These are phyloP conservation scores for Colletotrichum incanum DNA, from an alignment of 2,329 filamentous ascomycete genomes.

Conservation along the genomic window DNA sequence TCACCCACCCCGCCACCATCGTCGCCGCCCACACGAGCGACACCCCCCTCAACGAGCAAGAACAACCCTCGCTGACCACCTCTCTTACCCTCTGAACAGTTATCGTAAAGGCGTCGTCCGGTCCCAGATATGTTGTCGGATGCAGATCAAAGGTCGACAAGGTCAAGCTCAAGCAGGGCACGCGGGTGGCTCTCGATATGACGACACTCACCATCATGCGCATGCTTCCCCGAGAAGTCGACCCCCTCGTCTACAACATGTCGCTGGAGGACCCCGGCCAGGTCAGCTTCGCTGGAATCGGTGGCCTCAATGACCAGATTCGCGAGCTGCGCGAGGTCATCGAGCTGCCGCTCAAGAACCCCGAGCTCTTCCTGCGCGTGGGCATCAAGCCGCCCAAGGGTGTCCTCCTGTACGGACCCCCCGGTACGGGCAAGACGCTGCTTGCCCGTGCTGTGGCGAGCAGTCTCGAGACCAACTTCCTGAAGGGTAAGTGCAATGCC, in stretches of 20 bases:
- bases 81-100: conserved; percentile 67
- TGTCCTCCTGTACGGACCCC: conserved; percentile 94
- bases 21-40: background rate
- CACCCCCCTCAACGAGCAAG: background rate
- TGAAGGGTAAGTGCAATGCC: conserved; percentile 80
- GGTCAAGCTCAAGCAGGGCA: conserved; percentile 96
- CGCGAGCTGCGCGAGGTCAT: conserved; percentile 97
- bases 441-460: conserved; percentile 95
- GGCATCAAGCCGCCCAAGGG: conserved; percentile 99
- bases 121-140: conserved; percentile 96
- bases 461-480: conserved; percentile 96
- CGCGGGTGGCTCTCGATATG: conserved; percentile 98
- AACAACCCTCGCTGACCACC: conserved; percentile 1
- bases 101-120: conserved; percentile 98
- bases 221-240: conserved; percentile 98
- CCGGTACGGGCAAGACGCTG: conserved; percentile 96
- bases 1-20: background rate
- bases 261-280: conserved; percentile 97
- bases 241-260: conserved; percentile 99
- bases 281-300: conserved; percentile 97
- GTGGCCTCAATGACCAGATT: conserved; percentile 98
- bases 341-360: conserved; percentile 97
- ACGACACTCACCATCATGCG: conserved; percentile 99
- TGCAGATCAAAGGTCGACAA: conserved; percentile 99
- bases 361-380: conserved; percentile 95